A percentile compares a stretch with the other conserved stretches of the same genome.
Conservation (phyloP, 495 filamentous ascomycete species). For the Pyrenopolyporus hunteri region DNA sequence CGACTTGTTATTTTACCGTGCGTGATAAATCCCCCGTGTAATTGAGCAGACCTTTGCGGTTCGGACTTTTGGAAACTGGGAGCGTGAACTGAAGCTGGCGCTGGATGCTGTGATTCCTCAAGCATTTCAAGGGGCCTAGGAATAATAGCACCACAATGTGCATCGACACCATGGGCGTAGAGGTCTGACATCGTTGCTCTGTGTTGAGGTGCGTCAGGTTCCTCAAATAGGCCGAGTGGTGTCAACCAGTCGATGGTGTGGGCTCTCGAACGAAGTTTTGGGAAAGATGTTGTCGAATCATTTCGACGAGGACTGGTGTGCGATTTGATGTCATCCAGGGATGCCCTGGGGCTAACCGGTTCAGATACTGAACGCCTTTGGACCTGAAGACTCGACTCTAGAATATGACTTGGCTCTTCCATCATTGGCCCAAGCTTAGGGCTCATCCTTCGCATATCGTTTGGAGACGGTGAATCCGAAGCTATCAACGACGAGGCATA, state of each 20-base stretch:
- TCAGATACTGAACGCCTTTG: slow-evolving; percentile 33
- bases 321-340: slow-evolving; percentile 1
- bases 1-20: not conserved
- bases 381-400: not conserved
- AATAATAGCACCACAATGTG: slow-evolving; percentile 16
- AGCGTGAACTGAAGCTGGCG: not conserved
- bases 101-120: slow-evolving; percentile 17
- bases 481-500: slow-evolving; percentile 7
- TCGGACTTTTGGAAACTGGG: not conserved
- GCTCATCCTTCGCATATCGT: slow-evolving; percentile 8
- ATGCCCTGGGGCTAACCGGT: slow-evolving; percentile 21
- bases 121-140: slow-evolving; percentile 15
- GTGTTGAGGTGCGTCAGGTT: slow-evolving; percentile 3
- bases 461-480: slow-evolving; percentile 12
- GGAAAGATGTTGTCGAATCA: slow-evolving; percentile 35
- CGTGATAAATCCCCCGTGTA: not conserved
- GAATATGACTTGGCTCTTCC: not conserved
- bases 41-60: not conserved
- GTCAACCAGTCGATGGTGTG: slow-evolving; percentile 41
- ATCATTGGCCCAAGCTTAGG: not conserved
- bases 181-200: slow-evolving; percentile 19
- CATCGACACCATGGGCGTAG: slow-evolving; percentile 22
- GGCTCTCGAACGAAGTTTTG: slow-evolving; percentile 32
- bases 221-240: slow-evolving; percentile 29
- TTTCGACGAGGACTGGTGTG: not conserved